These are phyloP conservation scores for Trichocomaceae sp. DNA, from an alignment of 2,329 filamentous ascomycete species.

Conservation along the genomic window DNA sequence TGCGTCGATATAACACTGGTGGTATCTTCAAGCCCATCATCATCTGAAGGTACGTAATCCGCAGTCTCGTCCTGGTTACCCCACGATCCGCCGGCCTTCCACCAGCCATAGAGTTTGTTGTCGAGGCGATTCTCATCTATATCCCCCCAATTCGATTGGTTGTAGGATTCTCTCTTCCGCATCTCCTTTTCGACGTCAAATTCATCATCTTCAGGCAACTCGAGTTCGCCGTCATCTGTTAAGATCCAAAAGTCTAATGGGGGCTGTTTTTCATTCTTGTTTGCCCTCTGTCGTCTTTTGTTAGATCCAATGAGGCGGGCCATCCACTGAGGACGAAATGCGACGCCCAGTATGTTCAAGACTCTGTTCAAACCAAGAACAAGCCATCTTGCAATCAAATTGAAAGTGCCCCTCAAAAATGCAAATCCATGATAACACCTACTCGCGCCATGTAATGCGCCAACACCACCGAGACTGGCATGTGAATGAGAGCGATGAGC, in stretches of 20 bases:
- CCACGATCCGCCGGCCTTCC: constrained; percentile 77
- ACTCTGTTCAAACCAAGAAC: constrained; percentile 50
- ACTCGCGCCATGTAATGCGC: constrained; percentile 68
- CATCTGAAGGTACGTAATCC: constrained; percentile 58
- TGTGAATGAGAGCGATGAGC: constrained; percentile 31
- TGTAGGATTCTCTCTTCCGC: constrained; percentile 52
- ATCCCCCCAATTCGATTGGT: constrained; percentile 35
- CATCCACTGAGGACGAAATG: constrained; percentile 59
- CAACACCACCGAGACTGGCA: constrained; percentile 57
- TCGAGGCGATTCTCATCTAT: constrained; percentile 62
- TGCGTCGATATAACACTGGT: constrained; percentile 73
- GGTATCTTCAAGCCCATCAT: constrained; percentile 58
- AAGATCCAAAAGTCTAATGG: constrained; percentile 50
- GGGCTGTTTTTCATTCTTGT: constrained; percentile 17
- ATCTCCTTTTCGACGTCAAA: constrained; percentile 79
- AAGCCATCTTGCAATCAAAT: constrained; percentile 54
- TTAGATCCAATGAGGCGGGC: constrained; percentile 28
- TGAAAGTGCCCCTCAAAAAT: constrained; percentile 68
- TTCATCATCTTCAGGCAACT: constrained; percentile 54
- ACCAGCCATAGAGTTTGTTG: constrained; percentile 72
- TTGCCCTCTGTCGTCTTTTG: constrained; percentile 16
- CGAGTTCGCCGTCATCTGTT: constrained; percentile 47
- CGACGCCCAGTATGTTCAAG: constrained; percentile 56
- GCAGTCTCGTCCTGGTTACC: constrained; percentile 74
- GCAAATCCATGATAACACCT: constrained; percentile 68